A percentile compares a stretch with the other conserved stretches of the same genome.
These are phyloP conservation scores for Pichia rugopelliculosa DNA, from an alignment of 805 yeast genomes.

Conservation along the genomic window DNA sequence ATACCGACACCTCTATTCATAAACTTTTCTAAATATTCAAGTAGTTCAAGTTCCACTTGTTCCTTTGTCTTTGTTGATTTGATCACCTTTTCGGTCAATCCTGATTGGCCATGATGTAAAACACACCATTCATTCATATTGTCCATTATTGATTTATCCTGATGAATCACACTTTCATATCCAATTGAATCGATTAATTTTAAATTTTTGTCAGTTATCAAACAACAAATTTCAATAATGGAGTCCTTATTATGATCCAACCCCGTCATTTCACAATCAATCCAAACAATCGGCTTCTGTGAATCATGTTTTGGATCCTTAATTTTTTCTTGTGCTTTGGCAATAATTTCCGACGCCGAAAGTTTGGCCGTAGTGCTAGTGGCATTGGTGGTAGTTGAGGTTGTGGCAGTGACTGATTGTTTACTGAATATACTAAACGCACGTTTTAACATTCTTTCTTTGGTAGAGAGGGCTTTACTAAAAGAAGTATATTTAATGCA, in stretches of 20 bases:
- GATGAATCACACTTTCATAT: slow-evolving; percentile 76
- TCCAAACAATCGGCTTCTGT: slow-evolving; percentile 63
- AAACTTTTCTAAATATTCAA: slow-evolving; percentile 50
- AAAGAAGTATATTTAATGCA: neutral
- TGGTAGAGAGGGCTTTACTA: neutral
- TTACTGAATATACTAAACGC: slow-evolving; percentile 6
- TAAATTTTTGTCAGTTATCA: slow-evolving; percentile 79
- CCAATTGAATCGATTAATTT: slow-evolving; percentile 62
- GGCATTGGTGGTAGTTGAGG: neutral
- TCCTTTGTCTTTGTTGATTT: slow-evolving; percentile 44
- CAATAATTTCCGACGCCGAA: slow-evolving; percentile 5
- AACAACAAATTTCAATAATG: slow-evolving; percentile 87
- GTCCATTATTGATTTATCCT: slow-evolving; percentile 52
- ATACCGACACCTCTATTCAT: slow-evolving; percentile 55
- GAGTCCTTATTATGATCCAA: slow-evolving; percentile 70
- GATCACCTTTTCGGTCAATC: slow-evolving; percentile 67
- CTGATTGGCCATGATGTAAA: slow-evolving; percentile 69
- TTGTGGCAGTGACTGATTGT: neutral
- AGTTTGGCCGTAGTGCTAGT: neutral
- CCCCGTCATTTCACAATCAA: slow-evolving; percentile 99
- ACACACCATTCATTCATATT: slow-evolving; percentile 86
- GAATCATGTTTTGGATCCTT: slow-evolving; percentile 2
- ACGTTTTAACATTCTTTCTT: slow-evolving; percentile 2
- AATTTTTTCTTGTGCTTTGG: slow-evolving; percentile 3
- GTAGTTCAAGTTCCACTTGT: slow-evolving; percentile 59